Base-by-base conservation (phyloP, 2,329 filamentous ascomycete genomes). In the Aspergillus luchuensis region DNA sequence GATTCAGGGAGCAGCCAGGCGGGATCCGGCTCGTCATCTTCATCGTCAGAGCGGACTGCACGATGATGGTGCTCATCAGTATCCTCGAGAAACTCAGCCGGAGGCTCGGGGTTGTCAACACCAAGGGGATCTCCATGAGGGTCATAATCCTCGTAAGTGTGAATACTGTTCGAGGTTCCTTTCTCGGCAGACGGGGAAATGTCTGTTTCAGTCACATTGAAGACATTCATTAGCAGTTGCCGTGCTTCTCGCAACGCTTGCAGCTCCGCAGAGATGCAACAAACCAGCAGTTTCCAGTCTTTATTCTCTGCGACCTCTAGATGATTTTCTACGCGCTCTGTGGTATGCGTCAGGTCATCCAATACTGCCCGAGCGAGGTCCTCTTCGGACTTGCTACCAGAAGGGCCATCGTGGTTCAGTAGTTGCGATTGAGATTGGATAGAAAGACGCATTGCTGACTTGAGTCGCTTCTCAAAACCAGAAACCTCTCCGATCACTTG, bases 251-350 rank as follows among this genome's bases (percentile, higher is more conserved):
- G 69, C 49, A 82, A 71, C 6, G 87, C 85, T 63, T 87, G 85
- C 2, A 88, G 73, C 69, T 89, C 87, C 1, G 87, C 85, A 3
- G 84, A 84, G 61, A 89, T 84, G 56, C 85, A 85, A 59, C 83
- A 86, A 25, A 87, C 81, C 30, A 89, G 78, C 19, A 89, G 72
- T 56, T 83, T 87, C 87, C 87, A 89, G 54, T 81, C 79, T 51
- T 79, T 80, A 5, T 78, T 75, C 56, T 85, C 80, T 1, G 85
- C 84, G 17, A 81, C 66, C 13, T 81, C 76, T 55, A 85, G 68
- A 58, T 84, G 80, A 2, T 74, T 71, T 64, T 85, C 78, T 8
- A 89, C 70, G 11, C 77, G 76, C 1, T 68, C 66, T 7, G 81
- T 80, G 2, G 80, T 80, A 19, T 71, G 66, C 19, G 81, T 76